Percentiles rank a stretch among this genome's conserved stretches.
phyloP scores from a whole-genome alignment of 495 filamentous ascomycete species.

The Copromyces sp. region DNA sequence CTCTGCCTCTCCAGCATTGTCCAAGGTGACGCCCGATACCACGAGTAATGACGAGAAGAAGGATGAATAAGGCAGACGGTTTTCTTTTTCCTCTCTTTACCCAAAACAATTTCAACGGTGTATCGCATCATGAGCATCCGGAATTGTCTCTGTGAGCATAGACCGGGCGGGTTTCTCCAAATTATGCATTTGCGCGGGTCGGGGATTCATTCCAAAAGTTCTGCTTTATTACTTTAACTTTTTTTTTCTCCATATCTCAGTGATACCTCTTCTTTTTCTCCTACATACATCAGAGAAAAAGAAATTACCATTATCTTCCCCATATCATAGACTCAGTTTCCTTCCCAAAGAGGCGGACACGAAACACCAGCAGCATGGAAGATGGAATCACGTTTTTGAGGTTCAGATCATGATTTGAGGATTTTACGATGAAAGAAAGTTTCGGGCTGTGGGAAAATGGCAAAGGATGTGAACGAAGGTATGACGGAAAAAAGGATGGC shows the following conservation, averaged over 20 bases:
- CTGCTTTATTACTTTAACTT: background rate
- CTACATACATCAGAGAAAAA: constrained; percentile 2
- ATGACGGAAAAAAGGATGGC: background rate
- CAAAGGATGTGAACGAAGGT: background rate
- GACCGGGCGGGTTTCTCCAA: constrained; percentile 28
- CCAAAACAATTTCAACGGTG: constrained; percentile 9
- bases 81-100: constrained; percentile 14
- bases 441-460: background rate
- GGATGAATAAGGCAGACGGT: constrained; percentile 24
- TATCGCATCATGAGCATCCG: constrained; percentile 20
- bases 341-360: background rate
- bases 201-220: constrained; percentile 26
- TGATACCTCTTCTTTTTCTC: constrained; percentile 1
- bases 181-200: constrained; percentile 29
- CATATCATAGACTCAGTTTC: background rate
- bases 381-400: background rate
- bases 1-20: constrained; percentile 47
- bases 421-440: background rate
- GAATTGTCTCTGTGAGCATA: constrained; percentile 21
- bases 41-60: constrained; percentile 36
- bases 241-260: background rate
- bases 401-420: background rate
- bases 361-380: background rate
- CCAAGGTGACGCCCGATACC: constrained; percentile 51
- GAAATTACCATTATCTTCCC: background rate